phyloP scores from a whole-genome alignment of 495 filamentous ascomycete genomes.

The Neurospora sp. region DNA sequence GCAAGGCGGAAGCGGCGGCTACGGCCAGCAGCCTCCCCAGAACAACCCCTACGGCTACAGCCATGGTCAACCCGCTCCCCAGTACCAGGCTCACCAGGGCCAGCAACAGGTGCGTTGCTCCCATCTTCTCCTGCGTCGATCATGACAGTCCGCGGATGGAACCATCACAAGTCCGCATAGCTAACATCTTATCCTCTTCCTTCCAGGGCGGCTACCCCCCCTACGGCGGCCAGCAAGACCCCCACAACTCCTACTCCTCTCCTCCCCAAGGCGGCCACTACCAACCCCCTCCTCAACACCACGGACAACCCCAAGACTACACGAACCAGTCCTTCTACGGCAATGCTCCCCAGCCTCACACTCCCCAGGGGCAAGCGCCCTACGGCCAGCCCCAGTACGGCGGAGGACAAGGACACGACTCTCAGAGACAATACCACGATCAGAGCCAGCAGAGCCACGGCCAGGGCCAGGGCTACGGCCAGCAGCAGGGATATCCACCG shows the following conservation, averaged over 20 bases:
- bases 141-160: background rate
- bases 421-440: background rate
- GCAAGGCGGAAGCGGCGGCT: background rate
- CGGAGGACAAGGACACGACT: background rate
- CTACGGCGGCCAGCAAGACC: background rate
- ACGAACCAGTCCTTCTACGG: background rate
- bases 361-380: background rate
- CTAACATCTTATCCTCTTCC: background rate
- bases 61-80: background rate
- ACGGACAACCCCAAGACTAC: background rate
- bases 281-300: background rate
- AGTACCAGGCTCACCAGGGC: background rate
- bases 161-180: background rate
- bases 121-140: background rate
- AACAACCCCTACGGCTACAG: background rate
- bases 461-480: background rate
- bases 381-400: background rate
- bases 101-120: background rate
- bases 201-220: background rate
- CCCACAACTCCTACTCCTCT: background rate
- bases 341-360: background rate
- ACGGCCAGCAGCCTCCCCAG: background rate
- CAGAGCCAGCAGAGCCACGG: background rate
- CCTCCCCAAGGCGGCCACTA: background rate
- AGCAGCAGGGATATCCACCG: too few species aligned